Base-by-base conservation (phyloP, 768 basidiomycete genomes). In the Amanita jacksonii region DNA sequence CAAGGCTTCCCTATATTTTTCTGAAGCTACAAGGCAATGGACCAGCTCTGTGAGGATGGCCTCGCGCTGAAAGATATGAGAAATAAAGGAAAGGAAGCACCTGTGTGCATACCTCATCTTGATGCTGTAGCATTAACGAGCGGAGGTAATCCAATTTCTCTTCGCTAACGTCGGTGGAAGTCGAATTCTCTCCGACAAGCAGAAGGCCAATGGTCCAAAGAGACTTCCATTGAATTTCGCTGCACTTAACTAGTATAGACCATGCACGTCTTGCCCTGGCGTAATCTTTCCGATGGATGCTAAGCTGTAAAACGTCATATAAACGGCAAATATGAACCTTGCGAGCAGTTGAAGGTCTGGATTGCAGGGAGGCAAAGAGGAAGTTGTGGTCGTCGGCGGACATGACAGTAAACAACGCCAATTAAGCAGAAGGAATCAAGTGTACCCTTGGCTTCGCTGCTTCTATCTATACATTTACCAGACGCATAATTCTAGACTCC, bases 301-400 rank as follows among this genome's bases (percentile, higher is more conserved):
- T 78, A 31, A 89, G 62, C 36, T 88, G 76, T 19, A 91, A 61
- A 12, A 90, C 54, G 61, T 91, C 88, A 55, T 76, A 77, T 2
- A 91, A 65, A 18, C 84, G 78, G 31, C 80, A 74, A 36, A 90
- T 68, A 57, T 90, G 86, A 4, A 81, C 64, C 60, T 77, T 81
- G 23, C 87, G 72, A 30, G 79, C 62, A 1, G 76, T 77, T 8
- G 57, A 59, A 16, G 53, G 56, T 50, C 70, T 74, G 7, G 70
- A 63, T 41, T 68, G 63, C n/a, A 73, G 64, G 20, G 75, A 73
- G 35, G 72, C 67, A 59, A 87, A 89, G 39, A 85, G 62, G 62
- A 82, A 85, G 24, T 52, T 54, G 53, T 73, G 69, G 47, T 66
- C 52, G 33, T 50, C 41, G 49, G 53, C 48, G 52, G 62, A 57